Percentiles rank a stretch among this genome's conserved stretches.
Evolutionary conservation across 1,284 basidiomycete species (phyloP).

Genomic region (Clitocybe nebularis): DNA sequence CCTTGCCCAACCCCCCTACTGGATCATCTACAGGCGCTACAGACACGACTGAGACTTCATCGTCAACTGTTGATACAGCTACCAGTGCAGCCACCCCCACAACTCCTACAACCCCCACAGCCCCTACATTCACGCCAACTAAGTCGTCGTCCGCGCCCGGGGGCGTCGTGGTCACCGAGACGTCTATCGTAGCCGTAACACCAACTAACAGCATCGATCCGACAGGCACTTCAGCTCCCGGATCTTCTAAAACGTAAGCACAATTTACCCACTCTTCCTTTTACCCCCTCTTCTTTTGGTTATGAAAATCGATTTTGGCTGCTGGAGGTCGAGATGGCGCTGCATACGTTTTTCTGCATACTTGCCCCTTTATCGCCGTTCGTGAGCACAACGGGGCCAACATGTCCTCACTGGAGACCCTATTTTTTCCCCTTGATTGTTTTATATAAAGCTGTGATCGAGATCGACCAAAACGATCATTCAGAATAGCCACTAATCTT

Average conservation of each 20-base stretch:
- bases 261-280: neutral
- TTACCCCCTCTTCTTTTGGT: no score
- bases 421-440: no score
- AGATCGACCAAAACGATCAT: no score
- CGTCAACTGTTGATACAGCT: neutral
- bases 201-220: neutral
- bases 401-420: no score
- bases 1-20: neutral
- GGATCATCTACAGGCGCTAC: neutral
- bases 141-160: neutral
- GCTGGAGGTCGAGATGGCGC: neutral
- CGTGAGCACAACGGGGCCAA: no score
- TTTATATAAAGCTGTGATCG: no score
- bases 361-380: neutral
- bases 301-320: neutral
- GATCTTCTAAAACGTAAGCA: conserved; percentile 2
- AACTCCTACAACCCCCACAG: neutral
- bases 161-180: neutral
- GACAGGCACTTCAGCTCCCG: neutral
- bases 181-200: neutral
- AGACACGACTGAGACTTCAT: neutral
- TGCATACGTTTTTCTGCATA: neutral
- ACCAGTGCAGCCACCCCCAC: neutral
- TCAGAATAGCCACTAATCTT: no score
- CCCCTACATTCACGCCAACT: no score